Conservation (phyloP, 2,329 filamentous ascomycete genomes). For the Incumbomyces lentus region DNA sequence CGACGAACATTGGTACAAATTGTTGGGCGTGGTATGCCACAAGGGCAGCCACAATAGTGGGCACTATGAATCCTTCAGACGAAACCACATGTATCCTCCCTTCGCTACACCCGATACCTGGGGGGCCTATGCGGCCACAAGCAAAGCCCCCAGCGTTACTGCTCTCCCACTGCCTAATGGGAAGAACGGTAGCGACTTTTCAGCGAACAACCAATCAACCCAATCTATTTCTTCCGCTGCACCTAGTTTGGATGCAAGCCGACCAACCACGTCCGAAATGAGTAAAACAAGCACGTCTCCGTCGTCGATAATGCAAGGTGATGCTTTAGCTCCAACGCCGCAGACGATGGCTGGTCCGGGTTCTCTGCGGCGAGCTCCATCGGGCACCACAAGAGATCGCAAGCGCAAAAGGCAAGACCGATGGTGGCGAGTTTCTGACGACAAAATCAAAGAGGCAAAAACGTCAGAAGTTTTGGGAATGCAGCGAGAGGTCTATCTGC, state of each 20-base stretch:
- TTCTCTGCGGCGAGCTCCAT: constrained; percentile 15
- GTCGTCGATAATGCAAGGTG: constrained; percentile 5
- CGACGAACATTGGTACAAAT: constrained; percentile 67
- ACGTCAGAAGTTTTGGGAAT: constrained; percentile 83
- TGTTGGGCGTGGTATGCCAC: constrained; percentile 82
- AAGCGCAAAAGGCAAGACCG: constrained; percentile 59
- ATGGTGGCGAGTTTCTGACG: constrained; percentile 98
- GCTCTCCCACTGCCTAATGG: constrained; percentile 33
- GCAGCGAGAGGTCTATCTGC: constrained; percentile 89
- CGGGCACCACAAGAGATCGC: constrained; percentile 25
- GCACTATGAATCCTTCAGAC: constrained; percentile 91
- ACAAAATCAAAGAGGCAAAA: constrained; percentile 90
- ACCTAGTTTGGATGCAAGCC: constrained; percentile 11
- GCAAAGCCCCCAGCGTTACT: constrained; percentile 45
- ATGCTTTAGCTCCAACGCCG: constrained; percentile 17
- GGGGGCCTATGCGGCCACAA: constrained; percentile 63
- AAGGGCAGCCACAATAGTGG: constrained; percentile 93
- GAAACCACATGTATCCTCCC: constrained; percentile 68
- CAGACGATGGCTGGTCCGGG: constrained; percentile 17
- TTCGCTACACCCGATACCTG: constrained; percentile 77
- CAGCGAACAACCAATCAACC: constrained; percentile 11
- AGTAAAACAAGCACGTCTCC: neutral
- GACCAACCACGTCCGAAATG: constrained; percentile 11
- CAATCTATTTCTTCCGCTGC: constrained; percentile 16
- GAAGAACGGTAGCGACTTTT: neutral